Base-by-base conservation (phyloP, 495 filamentous ascomycete species). In the Annulohypoxylon nitens region DNA sequence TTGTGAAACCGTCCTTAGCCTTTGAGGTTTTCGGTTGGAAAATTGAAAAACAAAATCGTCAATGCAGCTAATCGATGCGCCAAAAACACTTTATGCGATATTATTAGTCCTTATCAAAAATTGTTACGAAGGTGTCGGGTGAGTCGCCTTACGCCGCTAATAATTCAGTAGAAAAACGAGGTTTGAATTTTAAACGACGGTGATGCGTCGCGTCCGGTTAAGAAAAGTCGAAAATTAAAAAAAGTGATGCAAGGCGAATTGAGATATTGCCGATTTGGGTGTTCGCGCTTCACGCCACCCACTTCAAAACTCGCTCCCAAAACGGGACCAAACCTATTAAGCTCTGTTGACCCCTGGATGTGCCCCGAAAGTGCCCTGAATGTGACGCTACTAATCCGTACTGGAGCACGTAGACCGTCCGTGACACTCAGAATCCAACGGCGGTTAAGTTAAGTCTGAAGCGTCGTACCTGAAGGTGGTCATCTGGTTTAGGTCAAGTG, bases 321-420 rank as follows among this genome's bases (percentile, higher is more conserved):
- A 62, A 69, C 50, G 55, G 66, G 67, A 54, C 66, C 61, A 43
- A 50, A 48, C 72, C 72, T 60, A 62, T 68, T 59, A 71, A 67
- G 67, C 67, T 75, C 64, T 67, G 59, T 67, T 61, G 53, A 67
- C 72, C 72, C 72, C 67, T 75, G 67, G 47, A 75, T 43, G 39
- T 43, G 39, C 39, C 39, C 39, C 14, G 39, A n/a, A 43, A 14
- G 39, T 43, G 39, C 72, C 72, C 67, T 75, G 67, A 54, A 75
- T 71, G 72, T 68, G 72, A 71, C 72, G 67, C 60, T 67, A 68
- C 36, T 37, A 54, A 30, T 54, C 23, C 14, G 41, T 50, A 41
- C 41, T 67, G 39, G 65, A 58, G 55, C 45, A 53, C 45, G 71
- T 20, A 47, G 67, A 26, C 12, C 30, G 16, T 37, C 57, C 57